Evolutionary conservation across 768 basidiomycete genomes (phyloP).

Genomic region (Tephrocybe sp.): DNA sequence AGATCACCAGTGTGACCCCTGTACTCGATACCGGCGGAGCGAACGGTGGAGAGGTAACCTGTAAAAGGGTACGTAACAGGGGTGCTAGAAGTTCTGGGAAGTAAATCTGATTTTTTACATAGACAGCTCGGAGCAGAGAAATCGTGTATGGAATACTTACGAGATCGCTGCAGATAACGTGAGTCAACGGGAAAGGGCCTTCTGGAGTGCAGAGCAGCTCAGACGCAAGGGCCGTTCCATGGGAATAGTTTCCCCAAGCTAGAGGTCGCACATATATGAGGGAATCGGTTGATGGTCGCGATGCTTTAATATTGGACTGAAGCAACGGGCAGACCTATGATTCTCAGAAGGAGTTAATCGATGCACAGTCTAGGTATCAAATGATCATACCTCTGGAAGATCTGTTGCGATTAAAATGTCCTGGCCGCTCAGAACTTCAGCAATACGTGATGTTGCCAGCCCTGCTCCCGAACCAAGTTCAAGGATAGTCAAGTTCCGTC

Average conservation of each 20-base stretch:
- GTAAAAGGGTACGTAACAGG: constrained; percentile 69
- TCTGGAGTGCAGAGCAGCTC: constrained; percentile 29
- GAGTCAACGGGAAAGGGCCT: constrained; percentile 38
- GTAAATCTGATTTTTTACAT: constrained; percentile 58
- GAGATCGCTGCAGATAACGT: constrained; percentile 82
- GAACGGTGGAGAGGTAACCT: constrained; percentile 60
- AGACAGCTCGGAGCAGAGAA: constrained; percentile 2
- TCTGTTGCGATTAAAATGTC: constrained; percentile 66
- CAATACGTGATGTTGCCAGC: constrained; percentile 48
- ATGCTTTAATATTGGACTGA: constrained; percentile 32
- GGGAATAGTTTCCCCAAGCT: constrained; percentile 61
- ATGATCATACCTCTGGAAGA: constrained; percentile 62
- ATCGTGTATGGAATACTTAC: constrained; percentile 40
- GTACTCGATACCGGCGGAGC: constrained; percentile 8
- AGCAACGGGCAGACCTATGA: constrained; percentile 47
- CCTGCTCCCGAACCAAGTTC: constrained; percentile 84
- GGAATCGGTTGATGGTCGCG: constrained; percentile 9
- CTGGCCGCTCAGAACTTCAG: constrained; percentile 32
- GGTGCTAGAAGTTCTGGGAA: constrained; percentile 81
- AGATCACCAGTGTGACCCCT: constrained; percentile 51
- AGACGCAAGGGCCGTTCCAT: constrained; percentile 38
- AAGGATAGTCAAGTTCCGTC: constrained; percentile 37
- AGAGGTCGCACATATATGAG: constrained; percentile 53
- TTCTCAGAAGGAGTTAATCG: not conserved
- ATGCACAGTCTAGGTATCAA: not conserved